Conservation (phyloP, 164 flowering plant species). For the Protea cynaroides region DNA sequence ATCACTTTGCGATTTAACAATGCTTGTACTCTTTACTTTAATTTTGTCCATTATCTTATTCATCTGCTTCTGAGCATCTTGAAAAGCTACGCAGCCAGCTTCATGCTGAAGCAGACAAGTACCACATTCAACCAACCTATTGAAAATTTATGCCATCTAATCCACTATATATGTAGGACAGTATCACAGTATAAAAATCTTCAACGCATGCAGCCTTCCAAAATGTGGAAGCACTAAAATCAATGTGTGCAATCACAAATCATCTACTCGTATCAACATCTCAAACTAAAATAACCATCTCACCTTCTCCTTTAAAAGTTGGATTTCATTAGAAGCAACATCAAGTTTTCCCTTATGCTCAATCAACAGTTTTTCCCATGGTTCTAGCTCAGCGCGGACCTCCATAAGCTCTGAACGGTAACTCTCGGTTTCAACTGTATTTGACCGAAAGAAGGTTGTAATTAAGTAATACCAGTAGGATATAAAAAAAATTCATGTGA, state of each 20-base stretch:
- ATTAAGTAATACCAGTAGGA: neutral
- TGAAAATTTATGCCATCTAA: neutral
- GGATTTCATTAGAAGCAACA: conserved; percentile 71
- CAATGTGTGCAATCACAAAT: no score
- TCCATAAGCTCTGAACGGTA: conserved; percentile 62
- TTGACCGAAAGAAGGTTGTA: conserved; percentile 1
- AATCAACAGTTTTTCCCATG: conserved; percentile 88
- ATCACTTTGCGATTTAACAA: conserved; percentile 33
- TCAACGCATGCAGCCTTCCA: neutral
- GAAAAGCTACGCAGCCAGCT: conserved; percentile 58
- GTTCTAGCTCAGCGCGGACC: conserved; percentile 81
- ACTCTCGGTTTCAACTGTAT: conserved; percentile 79
- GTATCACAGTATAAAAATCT: no score
- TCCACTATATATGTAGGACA: neutral
- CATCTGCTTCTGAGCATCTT: conserved; percentile 68
- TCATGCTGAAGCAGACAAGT: conserved; percentile 60
- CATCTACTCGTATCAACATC: neutral
- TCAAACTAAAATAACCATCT: neutral
- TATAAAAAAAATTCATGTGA: neutral
- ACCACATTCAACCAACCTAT: conserved; percentile 6
- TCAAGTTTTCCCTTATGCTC: conserved; percentile 81
- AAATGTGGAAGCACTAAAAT: neutral
- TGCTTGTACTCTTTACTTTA: conserved; percentile 29
- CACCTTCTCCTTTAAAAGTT: conserved; percentile 84
- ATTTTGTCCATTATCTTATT: conserved; percentile 33